These are phyloP conservation scores for Talaromyces wortmannii DNA, from an alignment of 495 filamentous ascomycete genomes.

Conservation along the genomic window DNA sequence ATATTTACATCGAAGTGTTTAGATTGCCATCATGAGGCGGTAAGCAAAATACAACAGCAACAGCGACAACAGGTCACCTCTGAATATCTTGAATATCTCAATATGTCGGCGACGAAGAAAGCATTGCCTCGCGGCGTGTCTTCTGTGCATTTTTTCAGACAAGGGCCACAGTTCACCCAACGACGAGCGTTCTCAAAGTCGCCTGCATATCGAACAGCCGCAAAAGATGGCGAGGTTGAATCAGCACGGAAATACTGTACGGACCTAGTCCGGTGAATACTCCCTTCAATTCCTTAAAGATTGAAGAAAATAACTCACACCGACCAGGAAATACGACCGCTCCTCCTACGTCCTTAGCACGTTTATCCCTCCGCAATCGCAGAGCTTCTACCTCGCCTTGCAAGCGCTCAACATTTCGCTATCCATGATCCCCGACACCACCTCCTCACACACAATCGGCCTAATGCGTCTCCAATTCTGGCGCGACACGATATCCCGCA, in stretches of 20 bases:
- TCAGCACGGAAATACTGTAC: conserved; percentile 51
- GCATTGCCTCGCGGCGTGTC: not conserved
- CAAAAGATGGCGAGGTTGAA: conserved; percentile 39
- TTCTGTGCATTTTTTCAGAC: not conserved
- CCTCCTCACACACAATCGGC: conserved; percentile 73
- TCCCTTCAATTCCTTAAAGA: not conserved
- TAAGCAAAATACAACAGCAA: not conserved
- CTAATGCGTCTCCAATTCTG: conserved; percentile 91
- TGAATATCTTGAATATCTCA: not conserved
- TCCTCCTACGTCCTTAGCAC: conserved; percentile 80
- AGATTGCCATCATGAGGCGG: not conserved
- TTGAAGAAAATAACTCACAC: not conserved
- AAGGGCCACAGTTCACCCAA: not conserved
- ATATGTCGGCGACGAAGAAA: not conserved
- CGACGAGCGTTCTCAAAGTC: conserved; percentile 3
- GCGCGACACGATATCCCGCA: conserved; percentile 71
- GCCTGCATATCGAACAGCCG: conserved; percentile 5
- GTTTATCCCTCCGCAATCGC: conserved; percentile 66
- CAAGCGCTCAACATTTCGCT: conserved; percentile 90
- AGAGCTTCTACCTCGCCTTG: conserved; percentile 81
- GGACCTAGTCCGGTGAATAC: conserved; percentile 46
- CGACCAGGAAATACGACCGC: conserved; percentile 67
- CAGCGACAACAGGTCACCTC: not conserved
- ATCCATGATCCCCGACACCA: conserved; percentile 79
- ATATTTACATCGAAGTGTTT: too few relatives aligned